phyloP scores from a whole-genome alignment of 1,139 yeast species.

The Eremothecium coryli region DNA sequence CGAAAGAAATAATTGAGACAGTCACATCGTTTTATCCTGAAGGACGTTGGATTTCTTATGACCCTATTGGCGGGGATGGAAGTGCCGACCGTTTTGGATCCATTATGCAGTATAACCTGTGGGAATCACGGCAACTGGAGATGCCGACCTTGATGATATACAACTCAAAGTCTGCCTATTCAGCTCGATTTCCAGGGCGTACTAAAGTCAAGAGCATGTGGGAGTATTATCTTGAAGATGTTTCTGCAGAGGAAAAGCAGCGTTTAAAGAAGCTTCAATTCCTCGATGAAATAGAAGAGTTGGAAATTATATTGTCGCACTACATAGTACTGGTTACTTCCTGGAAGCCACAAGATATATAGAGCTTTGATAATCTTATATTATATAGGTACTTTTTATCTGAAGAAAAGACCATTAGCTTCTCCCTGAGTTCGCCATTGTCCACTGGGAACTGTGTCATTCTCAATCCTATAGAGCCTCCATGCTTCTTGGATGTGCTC shows the following conservation, averaged over 20 bases:
- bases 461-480: conserved; percentile 61
- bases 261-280: conserved; percentile 61
- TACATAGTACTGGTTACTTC: conserved; percentile 46
- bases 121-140: conserved; percentile 55
- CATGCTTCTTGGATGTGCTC: conserved; percentile 86
- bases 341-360: no score
- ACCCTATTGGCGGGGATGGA: conserved; percentile 63
- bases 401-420: conserved; percentile 57
- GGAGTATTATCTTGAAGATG: conserved; percentile 52
- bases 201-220: conserved; percentile 48
- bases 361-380: no score
- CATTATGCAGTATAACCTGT: conserved; percentile 71
- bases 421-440: conserved; percentile 73
- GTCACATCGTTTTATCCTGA: conserved; percentile 31
- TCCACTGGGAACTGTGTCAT: conserved; percentile 51
- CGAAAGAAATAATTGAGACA: conserved; percentile 41
- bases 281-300: conserved; percentile 85
- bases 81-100: conserved; percentile 60
- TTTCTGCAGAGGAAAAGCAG: conserved; percentile 37
- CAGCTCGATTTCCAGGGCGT: conserved; percentile 28
- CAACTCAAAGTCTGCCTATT: conserved; percentile 43
- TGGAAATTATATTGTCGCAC: conserved; percentile 63
- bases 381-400: conserved; percentile 31
- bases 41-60: conserved; percentile 56
- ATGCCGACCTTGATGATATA: conserved; percentile 51